Percentiles rank a stretch among this genome's conserved stretches.
These are phyloP conservation scores for Colletotrichum musicola DNA, from an alignment of 2,329 filamentous ascomycete genomes.

Conservation along the genomic window DNA sequence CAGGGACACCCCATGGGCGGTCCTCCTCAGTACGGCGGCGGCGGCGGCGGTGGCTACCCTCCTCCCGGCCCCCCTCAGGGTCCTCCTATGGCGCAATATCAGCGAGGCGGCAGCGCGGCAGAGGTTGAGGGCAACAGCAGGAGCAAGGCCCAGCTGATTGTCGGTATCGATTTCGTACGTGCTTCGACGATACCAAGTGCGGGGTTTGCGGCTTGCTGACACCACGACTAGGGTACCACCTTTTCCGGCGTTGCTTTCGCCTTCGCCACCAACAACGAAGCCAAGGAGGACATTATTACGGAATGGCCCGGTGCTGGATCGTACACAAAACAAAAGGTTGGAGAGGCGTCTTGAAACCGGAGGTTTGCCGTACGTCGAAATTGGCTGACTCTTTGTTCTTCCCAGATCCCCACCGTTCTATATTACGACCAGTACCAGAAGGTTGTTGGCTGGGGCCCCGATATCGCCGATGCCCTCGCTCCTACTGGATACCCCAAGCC, in stretches of 20 bases:
- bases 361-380: background rate
- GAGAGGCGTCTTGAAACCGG: slow-evolving; percentile 22
- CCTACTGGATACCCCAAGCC: slow-evolving; percentile 98
- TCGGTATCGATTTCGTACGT: slow-evolving; percentile 97
- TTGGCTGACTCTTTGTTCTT: slow-evolving; percentile 8
- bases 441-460: slow-evolving; percentile 98
- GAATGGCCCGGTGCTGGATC: slow-evolving; percentile 99
- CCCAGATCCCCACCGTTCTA: slow-evolving; percentile 97
- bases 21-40: slow-evolving; percentile 60
- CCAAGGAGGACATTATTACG: slow-evolving; percentile 98
- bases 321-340: slow-evolving; percentile 97
- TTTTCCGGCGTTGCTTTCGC: slow-evolving; percentile 98
- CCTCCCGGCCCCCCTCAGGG: slow-evolving; percentile 54
- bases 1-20: slow-evolving; percentile 50
- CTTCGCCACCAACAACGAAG: slow-evolving; percentile 97
- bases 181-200: slow-evolving; percentile 2
- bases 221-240: slow-evolving; percentile 80
- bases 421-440: slow-evolving; percentile 99
- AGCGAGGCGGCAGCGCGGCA: slow-evolving; percentile 63
- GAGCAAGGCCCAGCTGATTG: slow-evolving; percentile 96
- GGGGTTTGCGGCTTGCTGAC: slow-evolving; percentile 26
- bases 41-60: slow-evolving; percentile 62
- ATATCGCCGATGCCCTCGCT: slow-evolving; percentile 96
- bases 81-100: slow-evolving; percentile 49
- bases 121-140: slow-evolving; percentile 91